Evolutionary conservation across 2,329 filamentous ascomycete species (phyloP), one percentile per base, ranked within the genome.

Genomic region (Lasiodiplodia hormozganensis): DNA sequence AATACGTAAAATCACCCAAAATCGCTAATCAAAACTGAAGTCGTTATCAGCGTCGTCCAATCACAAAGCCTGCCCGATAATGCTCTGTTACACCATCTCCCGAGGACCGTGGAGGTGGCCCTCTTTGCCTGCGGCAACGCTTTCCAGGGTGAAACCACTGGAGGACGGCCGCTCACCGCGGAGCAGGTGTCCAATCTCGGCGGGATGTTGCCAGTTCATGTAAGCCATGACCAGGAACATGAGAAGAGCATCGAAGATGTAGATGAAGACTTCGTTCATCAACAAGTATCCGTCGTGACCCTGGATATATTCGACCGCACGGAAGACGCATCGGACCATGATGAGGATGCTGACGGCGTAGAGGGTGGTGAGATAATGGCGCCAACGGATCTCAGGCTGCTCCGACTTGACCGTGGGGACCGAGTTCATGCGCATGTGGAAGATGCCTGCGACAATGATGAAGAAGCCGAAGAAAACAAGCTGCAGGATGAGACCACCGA

Each of bases 291-390:
- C 85, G 25, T 77, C 71, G 31, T 80, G 76, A 1, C 85, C 84
- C 71, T 81, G 74, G 0, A 76, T 70, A 69, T 84, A 88, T 75
- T 87, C 85, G 7, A 82, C 73, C 11, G 86, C 77, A 38, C 85
- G 79, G 65, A 85, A 85, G 2, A 86, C 69, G 7, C 76, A 82
- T 43, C 86, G 79, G 6, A 86, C 65, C 69, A 87, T 74, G 72
- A 87, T 86, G 21, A 86, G 73, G 0, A 74, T 69, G 68, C 79
- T 82, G 36, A 79, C 76, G 2, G 72, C 57, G 71, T 86, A 86
- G 12, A 87, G 77, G 0, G 77, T 75, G 10, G 73, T 65, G 70
- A 87, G 74, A 65, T 81, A 78, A 62, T 76, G 77, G 69, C 73
- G 72, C 70, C 72, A 73, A 2, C 78, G 67, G 69, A 76, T 31